Conservation (phyloP, 139 green algal genomes). For the Spirogloea muscicola region DNA sequence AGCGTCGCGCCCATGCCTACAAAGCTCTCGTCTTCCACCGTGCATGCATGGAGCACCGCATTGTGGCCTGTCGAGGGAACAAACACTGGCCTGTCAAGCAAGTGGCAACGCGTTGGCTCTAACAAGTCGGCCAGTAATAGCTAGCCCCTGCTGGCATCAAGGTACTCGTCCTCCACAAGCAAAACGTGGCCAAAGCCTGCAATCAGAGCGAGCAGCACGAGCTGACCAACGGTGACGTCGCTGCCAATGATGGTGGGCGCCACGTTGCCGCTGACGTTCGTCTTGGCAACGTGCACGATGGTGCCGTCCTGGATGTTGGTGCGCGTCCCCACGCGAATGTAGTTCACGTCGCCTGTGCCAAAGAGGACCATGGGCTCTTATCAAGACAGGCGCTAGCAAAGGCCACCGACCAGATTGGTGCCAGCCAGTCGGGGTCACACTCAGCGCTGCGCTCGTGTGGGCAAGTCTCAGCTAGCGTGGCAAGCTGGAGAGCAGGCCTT, state of each 20-base stretch:
- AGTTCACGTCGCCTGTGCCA: slow-evolving; percentile 65
- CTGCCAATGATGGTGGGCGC: slow-evolving; percentile 71
- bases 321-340: slow-evolving; percentile 73
- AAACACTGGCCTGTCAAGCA: background rate
- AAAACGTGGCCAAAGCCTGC: background rate
- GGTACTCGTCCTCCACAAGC: background rate
- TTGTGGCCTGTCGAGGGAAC: slow-evolving; percentile 44
- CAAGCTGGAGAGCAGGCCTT: background rate
- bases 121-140: background rate
- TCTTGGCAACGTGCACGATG: slow-evolving; percentile 68
- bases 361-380: background rate
- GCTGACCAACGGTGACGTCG: slow-evolving; percentile 71
- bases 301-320: slow-evolving; percentile 93
- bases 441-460: background rate
- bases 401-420: background rate
- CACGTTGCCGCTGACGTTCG: slow-evolving; percentile 40
- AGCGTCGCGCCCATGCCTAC: slow-evolving; percentile 93
- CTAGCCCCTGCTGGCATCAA: background rate
- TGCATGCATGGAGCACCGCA: slow-evolving; percentile 75
- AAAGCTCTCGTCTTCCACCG: slow-evolving; percentile 78
- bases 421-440: background rate
- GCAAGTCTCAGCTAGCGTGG: background rate
- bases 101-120: background rate
- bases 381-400: background rate
- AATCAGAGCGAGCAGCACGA: background rate